Evolutionary conservation across 2,329 filamentous ascomycete genomes (phyloP), one percentile per base, ranked within the genome.

Genomic region (Aspergillus piperis): DNA sequence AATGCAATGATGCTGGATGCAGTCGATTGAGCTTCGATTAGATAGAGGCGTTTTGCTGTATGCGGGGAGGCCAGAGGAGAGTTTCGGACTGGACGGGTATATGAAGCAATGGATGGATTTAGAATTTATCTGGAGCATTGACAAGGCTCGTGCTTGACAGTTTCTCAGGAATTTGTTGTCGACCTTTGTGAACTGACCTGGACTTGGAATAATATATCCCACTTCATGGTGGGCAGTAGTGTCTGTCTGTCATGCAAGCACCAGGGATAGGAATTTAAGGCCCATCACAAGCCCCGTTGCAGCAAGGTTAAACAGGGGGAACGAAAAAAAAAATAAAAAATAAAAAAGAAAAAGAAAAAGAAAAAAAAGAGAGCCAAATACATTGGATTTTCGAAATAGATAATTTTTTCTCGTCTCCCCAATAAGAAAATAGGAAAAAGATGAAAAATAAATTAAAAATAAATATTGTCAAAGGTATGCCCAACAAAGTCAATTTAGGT

Each of bases 261-360:
- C 62, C 61, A 62, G 58, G 57, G 59, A 65, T 62, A 61, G 59
- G 61, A n/a, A 50, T n/a, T 30, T 17, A 50, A 50, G 59, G 60
- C 53, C 59, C 63, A 65, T 68, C 66, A 67, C 67, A 68, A 67
- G 66, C 64, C 47, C 64, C 59, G 60, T 53, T 61, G 64, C 61
- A 62, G 51, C 54, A 63, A 55, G 62, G 63, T 66, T 60, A 60
- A 61, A 62, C 59, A 65, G 60, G 66, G 64, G 58, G 54, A 47
- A 32, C 19, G 27, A 21, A 32, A 36, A 11, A 36, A 32, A 36
- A 15, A 36, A 32, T 5, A 32, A 32, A 47, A 38, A 57, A 32
- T 5, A 32, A 32, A 47, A 38, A 52, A 13, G 15, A 13, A 57
- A 23, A 19, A 19, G 17, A 19, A 19, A 19, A 19, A 19, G 17